Evolutionary conservation across 768 basidiomycete species (phyloP).

Genomic region (Leucocoprinus leucothites): DNA sequence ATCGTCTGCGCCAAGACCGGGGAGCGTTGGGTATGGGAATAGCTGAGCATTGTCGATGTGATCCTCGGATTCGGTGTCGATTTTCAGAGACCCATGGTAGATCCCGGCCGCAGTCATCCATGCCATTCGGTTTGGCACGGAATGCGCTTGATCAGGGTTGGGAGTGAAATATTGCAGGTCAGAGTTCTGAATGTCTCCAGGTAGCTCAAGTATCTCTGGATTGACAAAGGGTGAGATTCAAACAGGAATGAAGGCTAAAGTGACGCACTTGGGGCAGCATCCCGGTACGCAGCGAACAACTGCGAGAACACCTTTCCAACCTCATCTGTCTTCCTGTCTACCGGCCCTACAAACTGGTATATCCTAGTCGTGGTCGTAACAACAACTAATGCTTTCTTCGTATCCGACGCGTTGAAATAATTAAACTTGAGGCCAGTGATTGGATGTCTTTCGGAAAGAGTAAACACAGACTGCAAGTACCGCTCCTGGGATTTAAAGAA

Average conservation of each 20-base stretch:
- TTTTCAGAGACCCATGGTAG: conserved; percentile 79
- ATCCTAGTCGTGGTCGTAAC: conserved; percentile 85
- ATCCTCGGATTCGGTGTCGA: conserved; percentile 66
- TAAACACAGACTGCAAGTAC: conserved; percentile 69
- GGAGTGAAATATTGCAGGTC: conserved; percentile 80
- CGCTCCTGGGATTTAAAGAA: conserved; percentile 89
- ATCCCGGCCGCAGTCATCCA: conserved; percentile 94
- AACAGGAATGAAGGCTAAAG: conserved; percentile 21
- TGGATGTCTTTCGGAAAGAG: conserved; percentile 76
- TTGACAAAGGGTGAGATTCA: conserved; percentile 5
- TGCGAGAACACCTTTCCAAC: conserved; percentile 69
- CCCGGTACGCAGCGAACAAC: conserved; percentile 72
- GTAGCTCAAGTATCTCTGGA: conserved; percentile 87
- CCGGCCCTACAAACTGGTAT: conserved; percentile 80
- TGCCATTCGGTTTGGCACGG: conserved; percentile 72
- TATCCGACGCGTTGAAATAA: conserved; percentile 62
- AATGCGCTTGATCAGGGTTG: conserved; percentile 65
- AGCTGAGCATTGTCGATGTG: conserved; percentile 77
- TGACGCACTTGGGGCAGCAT: conserved; percentile 70
- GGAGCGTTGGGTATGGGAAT: conserved; percentile 65
- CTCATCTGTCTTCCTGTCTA: conserved; percentile 71
- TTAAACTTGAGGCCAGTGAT: conserved; percentile 87
- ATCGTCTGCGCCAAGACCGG: conserved; percentile 30
- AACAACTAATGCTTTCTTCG: conserved; percentile 65
- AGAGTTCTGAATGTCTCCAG: conserved; percentile 71